Evolutionary conservation across 352 stramenopile species (phyloP), one percentile per base, ranked within the genome.

Genomic region (Pythium periplocum): DNA sequence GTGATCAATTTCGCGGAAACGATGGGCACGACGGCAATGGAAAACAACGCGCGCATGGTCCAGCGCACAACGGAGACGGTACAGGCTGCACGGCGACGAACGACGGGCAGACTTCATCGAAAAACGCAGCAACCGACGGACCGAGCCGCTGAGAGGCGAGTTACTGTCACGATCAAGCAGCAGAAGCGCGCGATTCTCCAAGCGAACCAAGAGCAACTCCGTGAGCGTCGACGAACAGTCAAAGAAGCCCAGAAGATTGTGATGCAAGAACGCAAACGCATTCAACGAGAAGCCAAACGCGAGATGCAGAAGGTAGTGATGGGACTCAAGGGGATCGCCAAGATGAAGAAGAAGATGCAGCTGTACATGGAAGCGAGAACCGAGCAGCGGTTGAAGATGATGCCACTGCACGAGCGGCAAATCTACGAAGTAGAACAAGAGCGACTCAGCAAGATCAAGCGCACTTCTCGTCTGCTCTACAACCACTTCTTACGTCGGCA

Each of bases 381-480:
- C 38, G 55, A 78, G 34, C 59, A 61, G 10, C 61, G 57, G 4
- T 30, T 90, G 0, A 62, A 64, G 2, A 57, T 63, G 10, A 36
- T 90, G 17, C 80, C 80, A 2, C 47, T 88, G 17, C 78, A 87
- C 47, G 75, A 88, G 40, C 71, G 71, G 1, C 65, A 87, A 53
- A 51, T 69, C 6, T 90, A 87, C 53, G 41, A 76, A n/a, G 46
- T 70, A 0, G 80, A 90, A 51, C 63, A 76, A 48, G 66, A 85
- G 53, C 71, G 85, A 17, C 70, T 90, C 6, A 64, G 69, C 45
- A 80, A 84, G 48, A 75, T 90, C 49, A 77, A 69, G 42, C 58
- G 73, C n/a, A 80, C 67, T 32, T 86, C 80, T 9, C 66, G 72
- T 17, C n/a, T 88, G 48, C 65, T 90, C 33, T 90, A 90, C 68